Evolutionary conservation across 2,329 filamentous ascomycete genomes (phyloP).

Genomic region (Tolypocladium ophioglossoides): DNA sequence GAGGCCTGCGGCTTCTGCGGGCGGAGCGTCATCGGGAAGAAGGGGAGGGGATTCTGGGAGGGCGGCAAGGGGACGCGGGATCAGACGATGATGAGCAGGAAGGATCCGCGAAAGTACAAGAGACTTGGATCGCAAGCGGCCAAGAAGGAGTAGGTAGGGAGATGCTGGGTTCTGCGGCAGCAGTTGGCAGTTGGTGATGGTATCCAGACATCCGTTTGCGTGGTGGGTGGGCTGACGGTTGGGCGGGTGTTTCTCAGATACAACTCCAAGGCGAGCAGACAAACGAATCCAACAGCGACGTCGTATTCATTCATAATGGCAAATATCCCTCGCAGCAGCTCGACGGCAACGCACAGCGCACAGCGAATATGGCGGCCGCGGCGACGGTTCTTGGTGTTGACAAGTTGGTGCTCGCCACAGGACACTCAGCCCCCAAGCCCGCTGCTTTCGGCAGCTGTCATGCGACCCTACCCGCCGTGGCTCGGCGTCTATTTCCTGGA

Average conservation of each 20-base stretch:
- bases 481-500: no score
- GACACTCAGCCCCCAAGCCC: no score
- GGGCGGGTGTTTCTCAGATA: not conserved
- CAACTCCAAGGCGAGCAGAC: not conserved
- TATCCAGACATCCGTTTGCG: no score
- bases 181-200: no score
- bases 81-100: constrained; percentile 58
- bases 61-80: constrained; percentile 76
- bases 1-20: constrained; percentile 70
- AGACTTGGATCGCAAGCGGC: constrained; percentile 32
- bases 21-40: constrained; percentile 54
- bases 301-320: not conserved
- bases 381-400: no score
- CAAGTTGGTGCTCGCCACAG: no score
- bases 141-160: not conserved
- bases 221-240: not conserved
- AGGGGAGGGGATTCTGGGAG: constrained; percentile 71
- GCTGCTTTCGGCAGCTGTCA: no score
- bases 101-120: constrained; percentile 66
- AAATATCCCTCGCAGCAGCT: no score
- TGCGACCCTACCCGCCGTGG: no score
- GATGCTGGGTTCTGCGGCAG: not conserved
- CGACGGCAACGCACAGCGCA: not conserved
- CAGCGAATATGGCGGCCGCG: not conserved
- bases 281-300: not conserved